Conservation (phyloP, 768 basidiomycete species). For the Serendipita sp. region DNA sequence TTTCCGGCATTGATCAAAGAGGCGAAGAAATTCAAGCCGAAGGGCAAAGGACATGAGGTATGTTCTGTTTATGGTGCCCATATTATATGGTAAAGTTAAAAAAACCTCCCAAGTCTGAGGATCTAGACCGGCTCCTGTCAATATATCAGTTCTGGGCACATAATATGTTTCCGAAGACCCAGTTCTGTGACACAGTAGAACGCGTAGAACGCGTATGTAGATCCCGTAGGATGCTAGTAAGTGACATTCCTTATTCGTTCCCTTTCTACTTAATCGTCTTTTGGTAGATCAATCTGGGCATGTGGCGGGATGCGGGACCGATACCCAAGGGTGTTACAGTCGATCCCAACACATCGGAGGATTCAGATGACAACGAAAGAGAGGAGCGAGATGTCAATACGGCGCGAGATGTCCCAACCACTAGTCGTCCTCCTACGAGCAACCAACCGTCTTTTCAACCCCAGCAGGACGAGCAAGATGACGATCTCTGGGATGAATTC, state of each 20-base stretch:
- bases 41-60: slow-evolving; percentile 90
- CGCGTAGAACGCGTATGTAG: slow-evolving; percentile 82
- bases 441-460: background rate
- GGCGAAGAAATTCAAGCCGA: slow-evolving; percentile 60
- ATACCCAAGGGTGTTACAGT: slow-evolving; percentile 11
- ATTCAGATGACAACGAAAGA: slow-evolving; percentile 16
- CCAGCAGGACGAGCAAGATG: background rate
- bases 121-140: slow-evolving; percentile 64
- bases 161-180: slow-evolving; percentile 74
- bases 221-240: slow-evolving; percentile 70
- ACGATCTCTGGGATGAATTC: background rate
- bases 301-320: slow-evolving; percentile 53
- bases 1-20: slow-evolving; percentile 67
- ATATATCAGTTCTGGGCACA: slow-evolving; percentile 94
- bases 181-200: slow-evolving; percentile 72
- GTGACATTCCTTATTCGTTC: background rate
- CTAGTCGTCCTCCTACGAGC: background rate
- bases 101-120: slow-evolving; percentile 21
- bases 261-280: slow-evolving; percentile 7
- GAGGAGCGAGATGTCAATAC: background rate
- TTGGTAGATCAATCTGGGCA: slow-evolving; percentile 47
- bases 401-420: background rate
- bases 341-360: background rate
- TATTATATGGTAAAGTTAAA: background rate
- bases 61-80: slow-evolving; percentile 9